Evolutionary conservation across 2,329 filamentous ascomycete species (phyloP), one percentile per base, ranked within the genome.

Genomic region (Penicillium carneum): DNA sequence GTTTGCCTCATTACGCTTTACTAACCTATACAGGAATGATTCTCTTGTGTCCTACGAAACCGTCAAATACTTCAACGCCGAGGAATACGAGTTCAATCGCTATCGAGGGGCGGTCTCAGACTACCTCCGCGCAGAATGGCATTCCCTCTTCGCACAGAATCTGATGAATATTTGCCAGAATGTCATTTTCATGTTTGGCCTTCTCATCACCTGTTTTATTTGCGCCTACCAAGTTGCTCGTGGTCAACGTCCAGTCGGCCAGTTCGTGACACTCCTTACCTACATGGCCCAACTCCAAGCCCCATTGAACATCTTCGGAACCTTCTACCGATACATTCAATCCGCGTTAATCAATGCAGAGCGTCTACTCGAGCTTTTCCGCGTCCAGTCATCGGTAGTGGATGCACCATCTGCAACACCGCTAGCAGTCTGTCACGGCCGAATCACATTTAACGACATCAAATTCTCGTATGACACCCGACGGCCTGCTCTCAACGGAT

Each of bases 1-100:
- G 11, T 11, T 41, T n/a, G 6, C 1, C 33, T 9, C 4, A 0
- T 41, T 7, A 2, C 11, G 3, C 2, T 18, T 36, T 7, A 26
- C 50, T 31, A 23, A 55, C 3, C 1, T 29, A 34, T 10, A 43
- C 62, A 84, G 82, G 78, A 97, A 96, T 74, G 93, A 97, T 76
- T 97, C 93, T 0, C 93, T 97, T 80, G 92, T 93, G 65, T 95
- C 92, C 20, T 97, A 97, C 76, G 93, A 97, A 80, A 93, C 90
- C 2, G 90, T 93, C 75, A 93, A 93, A 74, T 93, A 93, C 72
- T 93, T 93, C 83, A 92, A 92, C 69, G 90, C 90, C 11, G 90
- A 93, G 71, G 81, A 84, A 1, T 91, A 89, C 71, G 90, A 93
- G 72, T 91, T 91, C 69, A 80, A 83, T 39, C 85, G 90, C 11